Evolutionary conservation across 192 early-diverging fungal genomes (phyloP), one percentile per base, ranked within the genome.

Genomic region (Geosiphon pyriformis): DNA sequence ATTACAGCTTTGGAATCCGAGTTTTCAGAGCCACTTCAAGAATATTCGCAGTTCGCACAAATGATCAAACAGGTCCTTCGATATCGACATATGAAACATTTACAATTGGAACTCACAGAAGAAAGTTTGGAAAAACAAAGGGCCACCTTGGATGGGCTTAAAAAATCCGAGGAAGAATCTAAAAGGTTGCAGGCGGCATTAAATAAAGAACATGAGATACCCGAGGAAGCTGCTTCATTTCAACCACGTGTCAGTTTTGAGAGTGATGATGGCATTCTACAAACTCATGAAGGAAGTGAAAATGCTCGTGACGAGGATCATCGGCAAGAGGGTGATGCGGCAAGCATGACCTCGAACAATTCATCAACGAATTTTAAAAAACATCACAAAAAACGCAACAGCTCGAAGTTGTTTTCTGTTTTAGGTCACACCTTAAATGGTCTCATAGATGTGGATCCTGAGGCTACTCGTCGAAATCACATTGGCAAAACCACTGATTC

Each of bases 361-460:
- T 32, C 56, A 0, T n/a, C 34, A 4, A 75, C 71, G 59, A 72
- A 70, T 25, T n/a, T n/a, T n/a, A n/a, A n/a, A n/a, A n/a, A n/a
- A n/a, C 68, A 67, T 27, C 53, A 59, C 4, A 69, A 67, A 20
- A 65, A 73, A 30, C 78, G 79, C 63, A 78, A 75, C 15, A 72
- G 76, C 4, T 66, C 80, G 32, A 77, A 79, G 29, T 72, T 85
- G 18, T 78, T 85, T 55, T 83, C 76, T 74, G 81, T 82, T 0
- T 64, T 85, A 10, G 79, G 83, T 47, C 82, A 86, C 59, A 94
- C 88, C 33, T 69, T 99, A 22, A 92, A 96, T 71, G 92, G 92
- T 0, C 85, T 98, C 66, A 94, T 98, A 76, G 95, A 98, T 73
- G 93, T 94, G 4, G 95, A 98, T 73, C 94, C 94, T 1, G 92